A percentile compares a stretch with the other conserved stretches of the same genome.
These are phyloP conservation scores for Fusarium concolor DNA, from an alignment of 2,329 filamentous ascomycete genomes.

Conservation along the genomic window DNA sequence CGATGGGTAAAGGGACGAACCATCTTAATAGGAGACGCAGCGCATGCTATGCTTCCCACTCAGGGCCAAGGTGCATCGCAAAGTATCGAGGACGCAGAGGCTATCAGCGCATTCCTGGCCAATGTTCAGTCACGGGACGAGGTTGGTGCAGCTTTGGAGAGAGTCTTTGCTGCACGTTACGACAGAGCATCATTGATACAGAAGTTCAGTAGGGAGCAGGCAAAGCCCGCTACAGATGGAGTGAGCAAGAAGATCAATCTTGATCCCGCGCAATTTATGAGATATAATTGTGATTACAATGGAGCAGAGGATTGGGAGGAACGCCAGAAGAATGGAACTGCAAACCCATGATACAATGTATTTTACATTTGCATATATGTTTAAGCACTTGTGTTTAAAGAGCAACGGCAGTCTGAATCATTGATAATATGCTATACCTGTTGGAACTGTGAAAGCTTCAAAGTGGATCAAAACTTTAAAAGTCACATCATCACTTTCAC, in stretches of 20 bases:
- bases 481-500: too few species aligned
- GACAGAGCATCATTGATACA: conserved; percentile 35
- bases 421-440: too few species aligned
- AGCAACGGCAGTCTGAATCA: too few species aligned
- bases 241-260: conserved; percentile 31
- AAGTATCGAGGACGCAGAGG: conserved; percentile 17
- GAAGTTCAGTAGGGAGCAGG: conserved; percentile 39
- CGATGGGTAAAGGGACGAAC: conserved; percentile 16
- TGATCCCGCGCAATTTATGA: conserved; percentile 39
- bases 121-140: not conserved
- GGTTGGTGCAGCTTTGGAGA: not conserved
- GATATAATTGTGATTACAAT: conserved; percentile 39
- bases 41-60: conserved; percentile 17
- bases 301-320: conserved; percentile 38
- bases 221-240: conserved; percentile 33
- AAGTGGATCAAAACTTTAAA: too few species aligned
- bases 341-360: not conserved
- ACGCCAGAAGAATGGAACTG: conserved; percentile 22
- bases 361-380: too few species aligned
- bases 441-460: too few species aligned
- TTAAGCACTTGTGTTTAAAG: too few species aligned
- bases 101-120: not conserved
- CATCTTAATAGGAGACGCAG: conserved; percentile 15
- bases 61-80: conserved; percentile 23
- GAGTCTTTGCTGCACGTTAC: conserved; percentile 16